Evolutionary conservation across 106 monocot species (phyloP), one percentile per base, ranked within the genome.

Genomic region (Alisma plantagoaquatica): DNA sequence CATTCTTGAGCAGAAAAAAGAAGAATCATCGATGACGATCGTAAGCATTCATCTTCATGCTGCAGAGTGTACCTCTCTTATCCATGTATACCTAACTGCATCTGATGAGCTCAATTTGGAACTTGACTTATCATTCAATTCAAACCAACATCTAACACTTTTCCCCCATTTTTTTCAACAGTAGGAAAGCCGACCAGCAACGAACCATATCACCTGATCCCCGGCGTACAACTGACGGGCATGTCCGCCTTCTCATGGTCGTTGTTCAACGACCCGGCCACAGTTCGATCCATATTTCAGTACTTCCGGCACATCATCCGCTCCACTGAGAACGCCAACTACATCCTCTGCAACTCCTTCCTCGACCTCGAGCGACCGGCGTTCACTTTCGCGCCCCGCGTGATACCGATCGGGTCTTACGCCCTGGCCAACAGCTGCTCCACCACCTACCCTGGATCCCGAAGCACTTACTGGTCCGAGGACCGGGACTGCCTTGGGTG

Each of bases 1-100:
- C 16, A 56, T 86, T 86, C 49, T 80, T 77, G 26, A 86, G 70
- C 3, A 86, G 67, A 16, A 86, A n/a, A n/a, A n/a, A n/a, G n/a
- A n/a, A n/a, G 64, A 21, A 32, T 78, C 33, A 46, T 78, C 41
- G 48, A 65, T 38, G 46, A 28, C 27, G 22, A 68, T 19, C 68
- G 57, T 68, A 53, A 52, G 57, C 0, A 2, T 59, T 4, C n/a
- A 43, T n/a, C 20, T 15, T 20, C 26, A 16, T n/a, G n/a, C n/a
- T n/a, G n/a, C n/a, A n/a, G n/a, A n/a, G n/a, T n/a, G n/a, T n/a
- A n/a, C n/a, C n/a, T n/a, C n/a, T n/a, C n/a, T n/a, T n/a, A n/a
- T n/a, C n/a, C n/a, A n/a, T n/a, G n/a, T n/a, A n/a, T n/a, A n/a
- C n/a, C n/a, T n/a, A n/a, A n/a, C n/a, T n/a, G n/a, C n/a, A n/a